Base-by-base conservation (phyloP, 2,329 filamentous ascomycete genomes). In the Cryphonectria naterciae region DNA sequence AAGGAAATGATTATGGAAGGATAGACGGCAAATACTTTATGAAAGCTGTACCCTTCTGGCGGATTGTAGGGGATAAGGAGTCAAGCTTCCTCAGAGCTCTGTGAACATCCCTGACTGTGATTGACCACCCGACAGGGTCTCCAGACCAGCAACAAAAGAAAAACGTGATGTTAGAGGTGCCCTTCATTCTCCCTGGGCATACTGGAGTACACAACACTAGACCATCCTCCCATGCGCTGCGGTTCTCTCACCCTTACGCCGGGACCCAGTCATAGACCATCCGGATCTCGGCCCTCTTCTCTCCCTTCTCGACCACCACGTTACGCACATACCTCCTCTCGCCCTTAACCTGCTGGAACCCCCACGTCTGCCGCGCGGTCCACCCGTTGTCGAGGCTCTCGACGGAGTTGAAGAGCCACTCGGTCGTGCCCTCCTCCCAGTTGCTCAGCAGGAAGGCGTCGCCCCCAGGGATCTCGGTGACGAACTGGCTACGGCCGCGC, bases 371-470 rank as follows among this genome's bases (percentile, higher is more conserved):
- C 17, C 78, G 80, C 8, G 86, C 88, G 32, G 81, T 82, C 88
- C 88, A 90, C 13, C 84, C 87, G 43, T 78, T 81, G 71, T 85
- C 84, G 60, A 82, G 70, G 77, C 82, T 88, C 79, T 84, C 81
- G 65, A 94, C 87, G 58, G 86, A 82, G 75, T 89, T 93, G 75
- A 91, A 87, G 74, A 97, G 79, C 82, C 86, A 79, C 73, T 85
- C 84, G 13, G 79, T 81, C 1, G 85, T 83, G 73, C 88, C 89
- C 67, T 86, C 83, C 22, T 88, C 76, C 86, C 91, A 94, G 41
- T 87, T 87, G 65, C 84, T 80, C 73, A 83, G 84, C 68, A 91
- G 83, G 70, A 82, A 88, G 5, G 84, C 87, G 76, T 91, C 88
- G n/a, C 83, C 79, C 19, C 56, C 52, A 62, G 65, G 67, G 52